These are phyloP conservation scores for Hypoxylon rubiginosum DNA, from an alignment of 2,329 filamentous ascomycete species.

Conservation along the genomic window DNA sequence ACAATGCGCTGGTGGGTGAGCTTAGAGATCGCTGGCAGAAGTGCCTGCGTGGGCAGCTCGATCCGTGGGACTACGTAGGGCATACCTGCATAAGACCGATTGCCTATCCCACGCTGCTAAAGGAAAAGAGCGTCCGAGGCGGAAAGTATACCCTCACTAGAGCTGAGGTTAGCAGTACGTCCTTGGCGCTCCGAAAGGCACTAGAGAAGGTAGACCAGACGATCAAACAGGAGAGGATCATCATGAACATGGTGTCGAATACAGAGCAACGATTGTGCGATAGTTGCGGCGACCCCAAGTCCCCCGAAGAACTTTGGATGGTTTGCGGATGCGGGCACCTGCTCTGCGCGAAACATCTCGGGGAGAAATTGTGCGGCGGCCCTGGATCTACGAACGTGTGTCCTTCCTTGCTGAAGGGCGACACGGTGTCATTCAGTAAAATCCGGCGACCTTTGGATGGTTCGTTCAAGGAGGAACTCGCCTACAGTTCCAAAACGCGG, in stretches of 20 bases:
- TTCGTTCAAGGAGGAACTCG: no score
- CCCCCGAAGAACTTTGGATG: conserved; percentile 29
- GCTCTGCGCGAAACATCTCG: conserved; percentile 41
- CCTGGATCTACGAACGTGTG: no score
- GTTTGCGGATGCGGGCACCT: conserved; percentile 50
- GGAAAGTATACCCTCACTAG: conserved; percentile 42
- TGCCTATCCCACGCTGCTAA: not conserved
- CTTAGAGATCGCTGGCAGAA: not conserved
- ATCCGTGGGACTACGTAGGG: not conserved
- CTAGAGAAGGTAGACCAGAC: conserved; percentile 32
- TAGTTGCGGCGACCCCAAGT: conserved; percentile 24
- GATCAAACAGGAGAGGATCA: conserved; percentile 33
- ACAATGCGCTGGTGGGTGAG: not conserved
- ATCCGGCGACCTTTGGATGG: no score
- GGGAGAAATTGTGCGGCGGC: not conserved
- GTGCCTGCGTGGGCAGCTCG: not conserved
- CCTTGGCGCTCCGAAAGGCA: conserved; percentile 34
- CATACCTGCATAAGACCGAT: not conserved
- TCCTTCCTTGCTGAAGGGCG: no score
- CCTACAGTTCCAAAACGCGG: conserved; percentile 44
- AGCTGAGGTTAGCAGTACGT: conserved; percentile 38
- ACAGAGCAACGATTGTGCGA: conserved; percentile 16
- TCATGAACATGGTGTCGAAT: conserved; percentile 17
- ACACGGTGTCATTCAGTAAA: no score
- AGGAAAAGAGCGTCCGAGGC: conserved; percentile 6